Evolutionary conservation across 2,329 filamentous ascomycete genomes (phyloP), one percentile per base, ranked within the genome.

Genomic region (Drechslerella stenobrocha): DNA sequence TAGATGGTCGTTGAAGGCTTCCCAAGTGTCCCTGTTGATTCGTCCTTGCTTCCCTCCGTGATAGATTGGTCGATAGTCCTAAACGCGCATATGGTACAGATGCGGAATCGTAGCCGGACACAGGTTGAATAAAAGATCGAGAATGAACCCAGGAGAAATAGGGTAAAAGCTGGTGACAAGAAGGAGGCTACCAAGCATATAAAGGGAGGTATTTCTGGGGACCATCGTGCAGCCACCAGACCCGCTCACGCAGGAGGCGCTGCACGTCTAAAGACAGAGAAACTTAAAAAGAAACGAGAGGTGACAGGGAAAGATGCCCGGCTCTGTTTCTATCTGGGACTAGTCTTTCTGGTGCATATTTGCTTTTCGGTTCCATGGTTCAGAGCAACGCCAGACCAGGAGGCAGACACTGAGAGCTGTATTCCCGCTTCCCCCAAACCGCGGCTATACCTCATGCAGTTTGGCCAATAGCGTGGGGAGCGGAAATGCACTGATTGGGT

Each of bases 341-440:
- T 53, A n/a, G 13, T 5, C n/a, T 20, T 20, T 42, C 60, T 66
- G 47, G 42, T 46, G 35, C 46, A 52, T 37, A 52, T 67, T 67
- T 67, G 53, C 44, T 67, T 67, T 67, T 66, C 47, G 60, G 6
- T 47, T 52, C 42, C 28, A 26, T 37, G 22, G 20, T 24, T 58
- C 44, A 18, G 47, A 42, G 37, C 37, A 42, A 18, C n/a, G 34
- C 37, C 37, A 42, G 37, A 47, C 13, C 44, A 30, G 37, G n/a
- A n/a, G n/a, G n/a, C n/a, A n/a, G n/a, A n/a, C n/a, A n/a, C 40
- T 48, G 26, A 47, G 32, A n/a, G n/a, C 35, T 60, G 50, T 46
- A 18, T 28, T 60, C 50, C 63, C 63, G 63, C 63, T 67, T 67
- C 63, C 63, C 63, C 61, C 59, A 67, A 60, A 34, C 50, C 35